These are phyloP conservation scores for Podospora conica DNA, from an alignment of 495 filamentous ascomycete species.

Conservation along the genomic window DNA sequence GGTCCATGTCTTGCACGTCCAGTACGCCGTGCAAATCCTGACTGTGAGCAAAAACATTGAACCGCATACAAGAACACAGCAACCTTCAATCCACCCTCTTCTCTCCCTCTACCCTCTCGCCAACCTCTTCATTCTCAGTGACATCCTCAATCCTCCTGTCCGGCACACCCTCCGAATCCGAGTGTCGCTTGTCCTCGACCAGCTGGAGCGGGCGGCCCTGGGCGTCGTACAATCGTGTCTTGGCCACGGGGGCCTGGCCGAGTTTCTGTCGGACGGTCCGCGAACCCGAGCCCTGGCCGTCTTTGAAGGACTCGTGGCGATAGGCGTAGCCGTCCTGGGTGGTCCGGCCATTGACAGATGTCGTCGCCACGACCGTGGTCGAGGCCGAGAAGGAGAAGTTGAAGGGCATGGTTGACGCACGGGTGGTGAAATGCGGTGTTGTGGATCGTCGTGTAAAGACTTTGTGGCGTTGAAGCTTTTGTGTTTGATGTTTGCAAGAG, in stretches of 20 bases:
- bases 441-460: background rate
- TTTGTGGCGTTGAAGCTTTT: background rate
- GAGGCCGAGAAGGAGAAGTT: conserved; percentile 9
- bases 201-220: conserved; percentile 4
- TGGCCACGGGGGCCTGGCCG: conserved; percentile 5
- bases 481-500: background rate
- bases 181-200: background rate
- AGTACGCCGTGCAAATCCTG: too few relatives aligned
- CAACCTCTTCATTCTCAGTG: background rate
- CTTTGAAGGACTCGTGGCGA: background rate
- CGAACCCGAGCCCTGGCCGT: conserved; percentile 1
- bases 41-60: too few relatives aligned
- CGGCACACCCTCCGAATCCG: background rate
- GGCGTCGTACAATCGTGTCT: conserved; percentile 3
- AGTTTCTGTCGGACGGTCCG: conserved; percentile 7
- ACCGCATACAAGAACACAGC: background rate
- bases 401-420: background rate
- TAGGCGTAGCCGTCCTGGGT: conserved; percentile 2
- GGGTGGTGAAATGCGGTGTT: background rate
- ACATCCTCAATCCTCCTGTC: conserved; percentile 7
- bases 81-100: background rate
- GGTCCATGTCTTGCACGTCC: too few relatives aligned
- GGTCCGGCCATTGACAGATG: background rate
- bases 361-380: background rate
- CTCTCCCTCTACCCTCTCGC: background rate